Base-by-base conservation (phyloP, 108 stramenopile genomes). In the Cyclotella choctawhatcheeana region DNA sequence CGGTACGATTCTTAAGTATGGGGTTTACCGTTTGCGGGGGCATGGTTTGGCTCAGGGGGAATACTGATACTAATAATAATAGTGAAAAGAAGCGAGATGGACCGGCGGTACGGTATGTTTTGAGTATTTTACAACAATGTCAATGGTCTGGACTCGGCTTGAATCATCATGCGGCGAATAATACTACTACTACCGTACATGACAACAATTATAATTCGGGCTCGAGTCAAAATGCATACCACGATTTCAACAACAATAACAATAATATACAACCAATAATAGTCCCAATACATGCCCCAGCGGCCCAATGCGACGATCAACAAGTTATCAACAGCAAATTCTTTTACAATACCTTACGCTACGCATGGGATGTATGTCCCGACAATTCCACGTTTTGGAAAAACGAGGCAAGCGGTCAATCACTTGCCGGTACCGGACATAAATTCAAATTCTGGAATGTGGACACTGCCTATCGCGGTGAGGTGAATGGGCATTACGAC, bases 311-410 rank as follows among this genome's bases (percentile, higher is more conserved):
- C 32, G 70, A 71, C 43, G 70, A 71, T 43, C 70, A 71, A 44
- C 70, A 71, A 62, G 70, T 71, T 13, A 40, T 71, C 34, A 71
- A 71, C 37, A 51, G 50, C 50, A 61, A 71, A 62, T 71, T 71
- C 70, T 71, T 71, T 31, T 51, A 24, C 45, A 62, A 71, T 52
- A 44, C 70, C 1, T 47, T 71, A 21, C 61, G 62, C 21, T 62
- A 51, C 40, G 62, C 70, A 33, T 71, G 59, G 59, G 61, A 37
- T 14, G 45, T 14, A 16, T 20, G 30, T 0, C 21, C 12, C 25
- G 30, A 27, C 21, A 43, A 52, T 6, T 2, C 51, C 2, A 34
- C 33, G 34, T 71, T 71, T 51, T 71, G 70, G 70, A 71, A 71
- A 30, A 1, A 43, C 8, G 48, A 51, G 22, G 31, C 61, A 13